A percentile compares a stretch with the other conserved stretches of the same genome.
phyloP scores from a whole-genome alignment of 2,329 filamentous ascomycete genomes.

The Neonectria faginata region DNA sequence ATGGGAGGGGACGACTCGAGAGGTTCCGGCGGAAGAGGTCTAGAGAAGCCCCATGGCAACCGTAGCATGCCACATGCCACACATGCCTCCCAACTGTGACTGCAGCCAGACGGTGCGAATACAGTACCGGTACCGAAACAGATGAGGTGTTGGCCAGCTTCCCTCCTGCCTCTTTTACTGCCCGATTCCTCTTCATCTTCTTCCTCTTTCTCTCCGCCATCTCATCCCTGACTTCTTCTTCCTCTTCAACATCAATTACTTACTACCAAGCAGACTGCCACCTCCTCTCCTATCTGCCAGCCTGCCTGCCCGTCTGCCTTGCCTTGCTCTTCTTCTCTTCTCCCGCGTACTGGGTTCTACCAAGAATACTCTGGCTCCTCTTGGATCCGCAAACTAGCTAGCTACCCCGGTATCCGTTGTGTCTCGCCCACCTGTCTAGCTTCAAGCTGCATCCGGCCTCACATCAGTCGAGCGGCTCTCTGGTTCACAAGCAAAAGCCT shows the following conservation, averaged over 20 bases:
- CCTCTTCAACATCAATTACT: background rate
- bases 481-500: conserved; percentile 7
- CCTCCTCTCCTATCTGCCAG: background rate
- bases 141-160: background rate
- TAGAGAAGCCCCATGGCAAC: background rate
- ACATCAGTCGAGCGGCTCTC: conserved; percentile 8
- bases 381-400: conserved; percentile 18
- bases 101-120: no score
- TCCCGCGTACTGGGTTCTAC: background rate
- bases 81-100: background rate
- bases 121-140: background rate
- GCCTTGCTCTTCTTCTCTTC: background rate
- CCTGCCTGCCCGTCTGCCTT: background rate
- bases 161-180: background rate
- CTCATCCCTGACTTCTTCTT: background rate
- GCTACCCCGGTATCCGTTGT: conserved; percentile 20
- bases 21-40: background rate
- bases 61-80: background rate
- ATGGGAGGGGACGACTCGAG: background rate
- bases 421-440: conserved; percentile 24
- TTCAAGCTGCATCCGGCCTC: conserved; percentile 21
- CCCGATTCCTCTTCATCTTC: background rate
- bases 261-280: background rate
- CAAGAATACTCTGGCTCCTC: background rate
- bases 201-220: background rate